Percentiles rank a stretch among this genome's conserved stretches.
phyloP scores from a whole-genome alignment of 345 rosid genomes.

The Tarenaya hassleriana region DNA sequence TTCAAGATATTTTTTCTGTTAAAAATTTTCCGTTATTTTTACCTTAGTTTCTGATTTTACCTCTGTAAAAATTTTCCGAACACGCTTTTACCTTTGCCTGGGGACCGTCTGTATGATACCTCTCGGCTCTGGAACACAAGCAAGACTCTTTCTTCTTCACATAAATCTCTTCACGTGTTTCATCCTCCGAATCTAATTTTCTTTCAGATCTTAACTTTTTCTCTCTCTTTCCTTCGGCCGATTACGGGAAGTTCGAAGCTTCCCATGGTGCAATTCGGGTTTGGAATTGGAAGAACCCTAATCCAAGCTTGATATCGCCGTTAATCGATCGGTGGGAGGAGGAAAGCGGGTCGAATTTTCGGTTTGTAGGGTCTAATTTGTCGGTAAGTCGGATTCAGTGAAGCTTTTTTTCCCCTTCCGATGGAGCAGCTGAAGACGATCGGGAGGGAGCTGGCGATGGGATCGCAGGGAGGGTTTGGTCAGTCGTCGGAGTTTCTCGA shows the following conservation, averaged over 20 bases:
- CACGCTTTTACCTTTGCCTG: slow-evolving; percentile 5
- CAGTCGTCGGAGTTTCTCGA: slow-evolving; percentile 95
- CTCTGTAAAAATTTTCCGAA: neutral
- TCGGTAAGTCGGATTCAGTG: neutral
- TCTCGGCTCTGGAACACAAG: neutral
- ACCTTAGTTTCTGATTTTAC: no score
- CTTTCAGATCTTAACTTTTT: slow-evolving; percentile 24
- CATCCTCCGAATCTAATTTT: slow-evolving; percentile 8
- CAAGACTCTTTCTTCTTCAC: slow-evolving; percentile 14
- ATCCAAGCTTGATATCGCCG: slow-evolving; percentile 1
- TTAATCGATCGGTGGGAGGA: slow-evolving; percentile 9
- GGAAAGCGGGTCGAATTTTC: neutral
- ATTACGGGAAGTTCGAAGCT: neutral
- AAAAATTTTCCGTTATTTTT: no score
- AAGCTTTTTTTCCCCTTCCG: neutral
- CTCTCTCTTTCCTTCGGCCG: neutral
- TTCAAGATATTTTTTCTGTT: no score
- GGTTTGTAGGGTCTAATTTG: slow-evolving; percentile 1
- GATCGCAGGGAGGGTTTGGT: slow-evolving; percentile 93
- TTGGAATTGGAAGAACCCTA: slow-evolving; percentile 11
- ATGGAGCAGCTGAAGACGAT: slow-evolving; percentile 97
- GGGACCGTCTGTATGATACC: slow-evolving; percentile 21
- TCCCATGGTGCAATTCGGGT: slow-evolving; percentile 18
- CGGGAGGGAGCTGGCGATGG: slow-evolving; percentile 98
- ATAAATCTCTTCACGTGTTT: slow-evolving; percentile 23